These are phyloP conservation scores for Middelhovenomyces tepae DNA, from an alignment of 805 yeast species.

Conservation along the genomic window DNA sequence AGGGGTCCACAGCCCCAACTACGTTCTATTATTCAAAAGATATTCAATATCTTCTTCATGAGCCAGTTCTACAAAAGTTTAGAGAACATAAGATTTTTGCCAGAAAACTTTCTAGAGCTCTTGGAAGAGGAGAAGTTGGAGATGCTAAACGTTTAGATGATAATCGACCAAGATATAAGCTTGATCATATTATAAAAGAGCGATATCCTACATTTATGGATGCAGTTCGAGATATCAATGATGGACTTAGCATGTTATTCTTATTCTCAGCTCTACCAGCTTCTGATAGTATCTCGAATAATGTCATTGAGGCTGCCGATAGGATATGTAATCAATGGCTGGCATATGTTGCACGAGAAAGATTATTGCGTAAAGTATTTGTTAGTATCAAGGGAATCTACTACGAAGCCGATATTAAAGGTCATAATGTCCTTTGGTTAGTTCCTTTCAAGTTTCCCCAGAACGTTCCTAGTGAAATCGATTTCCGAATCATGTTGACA, in stretches of 20 bases:
- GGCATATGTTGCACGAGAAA: conserved; percentile 83
- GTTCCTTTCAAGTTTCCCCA: conserved; percentile 97
- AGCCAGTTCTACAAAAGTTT: conserved; percentile 83
- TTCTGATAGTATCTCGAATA: conserved; percentile 68
- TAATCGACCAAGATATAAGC: conserved; percentile 72
- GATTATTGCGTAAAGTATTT: conserved; percentile 76
- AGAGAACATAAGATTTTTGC: conserved; percentile 95
- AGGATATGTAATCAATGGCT: conserved; percentile 88
- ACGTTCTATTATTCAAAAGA: conserved; percentile 93
- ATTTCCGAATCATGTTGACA: conserved; percentile 93
- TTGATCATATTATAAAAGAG: conserved; percentile 88
- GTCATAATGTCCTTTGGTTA: conserved; percentile 92
- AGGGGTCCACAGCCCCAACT: conserved; percentile 93
- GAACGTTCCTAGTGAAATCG: conserved; percentile 87
- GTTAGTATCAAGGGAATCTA: conserved; percentile 96
- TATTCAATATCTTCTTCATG: conserved; percentile 90
- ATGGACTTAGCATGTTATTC: conserved; percentile 90
- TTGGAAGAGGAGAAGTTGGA: conserved; percentile 84
- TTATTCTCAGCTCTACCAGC: conserved; percentile 93
- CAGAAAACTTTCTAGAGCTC: conserved; percentile 77
- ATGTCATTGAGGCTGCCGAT: conserved; percentile 81
- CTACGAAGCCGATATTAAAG: conserved; percentile 81
- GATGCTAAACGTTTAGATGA: conserved; percentile 82
- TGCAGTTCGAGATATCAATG: conserved; percentile 88
- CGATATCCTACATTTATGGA: conserved; percentile 91